phyloP scores from a whole-genome alignment of 129 eudicot genomes.

The Sambucus nigra region DNA sequence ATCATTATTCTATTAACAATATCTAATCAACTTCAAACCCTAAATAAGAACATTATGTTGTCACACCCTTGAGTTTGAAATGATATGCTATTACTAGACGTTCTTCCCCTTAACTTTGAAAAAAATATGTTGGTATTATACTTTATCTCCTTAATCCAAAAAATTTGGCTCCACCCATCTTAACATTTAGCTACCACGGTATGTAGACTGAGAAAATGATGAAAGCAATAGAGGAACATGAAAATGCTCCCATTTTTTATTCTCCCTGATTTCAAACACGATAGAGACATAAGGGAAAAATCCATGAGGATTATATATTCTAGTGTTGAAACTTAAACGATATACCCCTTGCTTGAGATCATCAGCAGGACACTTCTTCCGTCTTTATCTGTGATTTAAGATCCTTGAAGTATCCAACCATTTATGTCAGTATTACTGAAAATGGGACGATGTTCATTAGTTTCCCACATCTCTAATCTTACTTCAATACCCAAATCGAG shows the following conservation, averaged over 20 bases:
- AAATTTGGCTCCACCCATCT: too few species aligned
- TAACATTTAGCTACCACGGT: conserved; percentile 70
- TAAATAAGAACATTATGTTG: too few species aligned
- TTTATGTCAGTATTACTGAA: conserved; percentile 35
- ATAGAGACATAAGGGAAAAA: conserved; percentile 86
- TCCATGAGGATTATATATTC: conserved; percentile 62
- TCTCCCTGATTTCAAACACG: conserved; percentile 70
- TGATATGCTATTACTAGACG: too few species aligned
- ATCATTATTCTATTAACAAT: too few species aligned
- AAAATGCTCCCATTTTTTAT: conserved; percentile 76
- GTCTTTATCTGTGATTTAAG: conserved; percentile 69
- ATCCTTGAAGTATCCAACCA: conserved; percentile 47
- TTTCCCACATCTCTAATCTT: conserved; percentile 41
- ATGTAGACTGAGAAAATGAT: conserved; percentile 72
- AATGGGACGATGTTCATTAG: conserved; percentile 28
- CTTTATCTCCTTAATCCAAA: too few species aligned
- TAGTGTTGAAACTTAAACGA: conserved; percentile 78
- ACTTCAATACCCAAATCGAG: conserved; percentile 80
- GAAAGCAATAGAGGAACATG: conserved; percentile 92
- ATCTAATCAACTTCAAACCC: too few species aligned
- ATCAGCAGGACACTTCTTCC: conserved; percentile 77
- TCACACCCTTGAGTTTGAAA: too few species aligned
- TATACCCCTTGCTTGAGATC: conserved; percentile 63
- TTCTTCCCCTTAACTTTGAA: too few species aligned
- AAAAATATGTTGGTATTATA: too few species aligned